Percentiles rank a stretch among this genome's conserved stretches.
Conservation (phyloP, 1,284 basidiomycete species). For the Austropuccinia psidii region DNA sequence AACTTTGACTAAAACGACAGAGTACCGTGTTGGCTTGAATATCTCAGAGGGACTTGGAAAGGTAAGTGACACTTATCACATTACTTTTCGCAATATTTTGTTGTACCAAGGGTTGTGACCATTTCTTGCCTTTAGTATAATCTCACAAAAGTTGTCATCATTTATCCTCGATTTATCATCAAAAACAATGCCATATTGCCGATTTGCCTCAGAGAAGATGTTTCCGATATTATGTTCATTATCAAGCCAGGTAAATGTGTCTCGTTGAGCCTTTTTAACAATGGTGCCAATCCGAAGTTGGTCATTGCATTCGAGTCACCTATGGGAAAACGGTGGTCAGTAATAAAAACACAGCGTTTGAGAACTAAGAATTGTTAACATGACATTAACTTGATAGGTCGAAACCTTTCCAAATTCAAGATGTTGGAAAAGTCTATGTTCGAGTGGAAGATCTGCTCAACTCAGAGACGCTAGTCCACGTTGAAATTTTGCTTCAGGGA, state of each 20-base stretch:
- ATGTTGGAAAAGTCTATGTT: constrained; percentile 36
- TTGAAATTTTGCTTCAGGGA: constrained; percentile 27
- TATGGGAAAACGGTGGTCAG: constrained; percentile 34
- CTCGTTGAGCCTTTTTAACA: constrained; percentile 28
- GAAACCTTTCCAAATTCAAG: constrained; percentile 36
- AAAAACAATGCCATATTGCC: constrained; percentile 28
- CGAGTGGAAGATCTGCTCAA: constrained; percentile 7
- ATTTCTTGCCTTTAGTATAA: constrained; percentile 26
- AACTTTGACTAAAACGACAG: too few relatives aligned
- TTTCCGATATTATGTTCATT: constrained; percentile 13
- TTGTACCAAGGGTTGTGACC: too few relatives aligned
- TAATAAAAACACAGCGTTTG: too few relatives aligned
- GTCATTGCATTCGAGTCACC: constrained; percentile 30
- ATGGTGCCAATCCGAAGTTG: constrained; percentile 31
- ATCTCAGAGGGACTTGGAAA: too few relatives aligned
- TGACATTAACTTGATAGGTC: constrained; percentile 24
- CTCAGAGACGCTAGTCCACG: constrained; percentile 31
- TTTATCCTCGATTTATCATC: constrained; percentile 36
- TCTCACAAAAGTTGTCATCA: constrained; percentile 34
- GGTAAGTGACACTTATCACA: too few relatives aligned
- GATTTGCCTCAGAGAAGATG: constrained; percentile 29
- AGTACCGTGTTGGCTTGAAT: too few relatives aligned
- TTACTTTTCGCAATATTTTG: too few relatives aligned
- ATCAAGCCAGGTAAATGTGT: constrained; percentile 34
- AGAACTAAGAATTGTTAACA: background rate